Conservation (phyloP, 805 yeast species). For the Metschnikowia vanudenii region DNA sequence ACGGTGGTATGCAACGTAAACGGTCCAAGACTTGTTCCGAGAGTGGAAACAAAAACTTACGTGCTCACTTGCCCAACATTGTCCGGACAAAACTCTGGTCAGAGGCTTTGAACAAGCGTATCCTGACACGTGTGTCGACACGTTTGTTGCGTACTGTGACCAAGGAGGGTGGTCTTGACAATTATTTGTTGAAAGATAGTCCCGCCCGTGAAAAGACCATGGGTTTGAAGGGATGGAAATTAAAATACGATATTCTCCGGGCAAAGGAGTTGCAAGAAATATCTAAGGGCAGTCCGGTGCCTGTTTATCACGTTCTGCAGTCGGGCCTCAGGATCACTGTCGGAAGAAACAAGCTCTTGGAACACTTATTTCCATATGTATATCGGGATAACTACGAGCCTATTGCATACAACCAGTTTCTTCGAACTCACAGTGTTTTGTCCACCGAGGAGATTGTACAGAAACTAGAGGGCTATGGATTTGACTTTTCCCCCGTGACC, state of each 20-base stretch:
- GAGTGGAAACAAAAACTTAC: conserved; percentile 66
- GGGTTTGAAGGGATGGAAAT: conserved; percentile 90
- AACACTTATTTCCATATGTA: conserved; percentile 52
- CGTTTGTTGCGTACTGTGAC: conserved; percentile 83
- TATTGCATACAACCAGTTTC: conserved; percentile 48
- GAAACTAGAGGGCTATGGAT: conserved; percentile 45
- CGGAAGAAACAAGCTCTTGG: conserved; percentile 64
- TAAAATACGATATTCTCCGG: conserved; percentile 71
- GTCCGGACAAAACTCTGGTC: conserved; percentile 79
- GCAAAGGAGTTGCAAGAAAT: conserved; percentile 38
- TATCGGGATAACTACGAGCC: conserved; percentile 43
- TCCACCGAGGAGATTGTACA: conserved; percentile 49
- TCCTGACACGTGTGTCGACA: conserved; percentile 67
- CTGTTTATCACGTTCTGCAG: conserved; percentile 48
- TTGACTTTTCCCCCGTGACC: conserved; percentile 36
- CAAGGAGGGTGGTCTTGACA: conserved; percentile 93
- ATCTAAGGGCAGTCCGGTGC: conserved; percentile 31
- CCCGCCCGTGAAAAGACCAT: conserved; percentile 88
- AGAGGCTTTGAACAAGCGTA: conserved; percentile 59
- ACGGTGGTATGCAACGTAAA: conserved; percentile 81
- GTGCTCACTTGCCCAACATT: conserved; percentile 81
- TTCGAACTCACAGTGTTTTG: conserved; percentile 41
- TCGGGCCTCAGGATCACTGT: conserved; percentile 49
- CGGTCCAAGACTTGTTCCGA: conserved; percentile 80
- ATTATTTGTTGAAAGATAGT: conserved; percentile 80